Base-by-base conservation (phyloP, 805 yeast genomes). In the Dipodascus albidus region DNA sequence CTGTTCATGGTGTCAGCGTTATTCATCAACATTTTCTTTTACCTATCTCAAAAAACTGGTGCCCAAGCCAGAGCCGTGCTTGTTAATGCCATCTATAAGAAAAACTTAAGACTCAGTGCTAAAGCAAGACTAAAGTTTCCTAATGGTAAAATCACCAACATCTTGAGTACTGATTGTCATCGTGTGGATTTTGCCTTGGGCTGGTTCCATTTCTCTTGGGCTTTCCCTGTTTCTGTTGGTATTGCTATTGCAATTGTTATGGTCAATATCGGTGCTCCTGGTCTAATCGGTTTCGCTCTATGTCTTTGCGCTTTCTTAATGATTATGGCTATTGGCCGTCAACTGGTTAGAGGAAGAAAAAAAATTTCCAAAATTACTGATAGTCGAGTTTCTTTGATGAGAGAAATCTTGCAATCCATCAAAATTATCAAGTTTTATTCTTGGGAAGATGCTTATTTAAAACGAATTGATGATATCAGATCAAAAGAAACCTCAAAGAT, bases 391-490 rank as follows among this genome's bases (percentile, higher is more conserved):
- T 75, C 80, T 50, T 74, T 78, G 50, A 81, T 88, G 66, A 83
- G 86, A 59, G 98, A 90, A 66, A 79, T 88, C 24, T 72, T 90
- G 58, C 81, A 78, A 62, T 81, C 85, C 58, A 78, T 90, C 75
- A 87, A 85, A 63, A 77, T 84, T 65, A 86, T 90, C 66, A 90
- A 90, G 70, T 85, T 78, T 65, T 90, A 89, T 65, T 86, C 95
- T 0, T 90, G 96, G 96, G 97, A 90, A 68, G 74, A 74, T 31
- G 89, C 96, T 0, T 90, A 87, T 64, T 74, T 74, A 52, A 66
- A 74, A 8, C 70, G 75, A 52, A 76, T 90, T 35, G 62, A 78
- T 15, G 74, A 72, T 11, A 72, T 79, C 23, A 78, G 97, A 64
- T 61, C 64, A 0, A 63, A 70, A 20, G 97, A 89, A 68, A 81